Percentiles rank a stretch among this genome's conserved stretches.
phyloP scores from a whole-genome alignment of 2,329 filamentous ascomycete species.

The Calonectria hawksworthii region DNA sequence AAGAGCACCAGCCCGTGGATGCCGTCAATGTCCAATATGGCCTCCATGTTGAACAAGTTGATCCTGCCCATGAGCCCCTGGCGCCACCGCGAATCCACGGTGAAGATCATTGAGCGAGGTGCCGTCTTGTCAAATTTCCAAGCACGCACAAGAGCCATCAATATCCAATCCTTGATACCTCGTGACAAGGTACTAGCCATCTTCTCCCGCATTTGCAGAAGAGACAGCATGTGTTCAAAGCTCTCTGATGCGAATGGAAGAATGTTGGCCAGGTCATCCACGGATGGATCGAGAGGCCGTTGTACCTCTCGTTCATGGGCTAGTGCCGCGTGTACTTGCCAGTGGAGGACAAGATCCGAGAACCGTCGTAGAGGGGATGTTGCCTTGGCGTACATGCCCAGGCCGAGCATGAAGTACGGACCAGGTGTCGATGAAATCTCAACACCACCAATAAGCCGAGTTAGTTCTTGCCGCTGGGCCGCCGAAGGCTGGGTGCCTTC shows the following conservation, averaged over 20 bases:
- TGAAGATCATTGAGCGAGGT: constrained; percentile 64
- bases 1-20: constrained; percentile 55
- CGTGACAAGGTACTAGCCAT: constrained; percentile 60
- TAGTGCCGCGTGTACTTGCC: constrained; percentile 75
- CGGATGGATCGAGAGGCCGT: constrained; percentile 41
- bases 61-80: constrained; percentile 58
- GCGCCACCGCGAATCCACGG: constrained; percentile 55
- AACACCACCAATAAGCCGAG: constrained; percentile 60
- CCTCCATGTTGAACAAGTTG: constrained; percentile 64
- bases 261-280: constrained; percentile 51
- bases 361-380: constrained; percentile 78
- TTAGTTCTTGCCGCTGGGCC: constrained; percentile 48
- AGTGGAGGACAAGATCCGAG: constrained; percentile 74
- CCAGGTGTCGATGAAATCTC: constrained; percentile 67
- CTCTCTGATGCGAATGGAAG: constrained; percentile 61
- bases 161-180: constrained; percentile 67
- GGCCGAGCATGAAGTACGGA: constrained; percentile 70
- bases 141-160: constrained; percentile 72
- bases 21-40: constrained; percentile 55
- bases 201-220: constrained; percentile 67
- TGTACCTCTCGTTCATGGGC: constrained; percentile 57
- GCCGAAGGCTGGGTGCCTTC: constrained; percentile 51
- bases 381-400: constrained; percentile 72
- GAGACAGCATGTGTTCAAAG: constrained; percentile 62
- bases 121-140: constrained; percentile 68